Percentiles rank a stretch among this genome's conserved stretches.
Conservation (phyloP, 805 yeast species). For the Torulaspora microellipsoides region DNA sequence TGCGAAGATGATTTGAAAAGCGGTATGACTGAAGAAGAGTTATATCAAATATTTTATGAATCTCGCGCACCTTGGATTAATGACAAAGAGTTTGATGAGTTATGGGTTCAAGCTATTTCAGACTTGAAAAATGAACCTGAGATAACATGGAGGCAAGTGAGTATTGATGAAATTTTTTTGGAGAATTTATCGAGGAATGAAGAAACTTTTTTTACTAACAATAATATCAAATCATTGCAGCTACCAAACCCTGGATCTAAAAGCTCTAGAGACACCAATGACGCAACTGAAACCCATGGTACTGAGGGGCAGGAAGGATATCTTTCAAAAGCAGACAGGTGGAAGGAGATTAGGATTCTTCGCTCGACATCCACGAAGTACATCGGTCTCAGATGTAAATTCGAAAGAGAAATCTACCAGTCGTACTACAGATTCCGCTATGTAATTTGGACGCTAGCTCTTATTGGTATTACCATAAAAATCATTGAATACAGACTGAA, state of each 20-base stretch:
- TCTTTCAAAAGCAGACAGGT: slow-evolving; percentile 31
- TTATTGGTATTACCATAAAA: slow-evolving; percentile 21
- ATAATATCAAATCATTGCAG: slow-evolving; percentile 25
- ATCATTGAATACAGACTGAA: slow-evolving; percentile 36
- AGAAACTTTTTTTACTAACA: slow-evolving; percentile 18
- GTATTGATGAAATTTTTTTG: slow-evolving; percentile 17
- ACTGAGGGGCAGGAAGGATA: slow-evolving; percentile 36
- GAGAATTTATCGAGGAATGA: slow-evolving; percentile 1
- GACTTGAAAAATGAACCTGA: slow-evolving; percentile 65
- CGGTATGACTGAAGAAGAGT: slow-evolving; percentile 47
- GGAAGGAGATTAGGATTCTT: slow-evolving; percentile 48
- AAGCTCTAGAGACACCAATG: slow-evolving; percentile 41
- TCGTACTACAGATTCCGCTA: slow-evolving; percentile 31
- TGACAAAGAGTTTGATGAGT: slow-evolving; percentile 57
- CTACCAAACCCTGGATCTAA: slow-evolving; percentile 27
- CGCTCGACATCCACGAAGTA: slow-evolving; percentile 69
- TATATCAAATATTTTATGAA: slow-evolving; percentile 47
- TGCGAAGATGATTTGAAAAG: slow-evolving; percentile 43
- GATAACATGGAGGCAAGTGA: slow-evolving; percentile 75
- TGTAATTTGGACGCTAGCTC: slow-evolving; percentile 11
- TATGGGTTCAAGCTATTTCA: slow-evolving; percentile 62
- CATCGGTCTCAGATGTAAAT: slow-evolving; percentile 53
- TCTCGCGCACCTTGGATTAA: slow-evolving; percentile 35
- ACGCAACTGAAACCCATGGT: slow-evolving; percentile 38
- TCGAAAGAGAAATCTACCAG: slow-evolving; percentile 47